A percentile compares a stretch with the other conserved stretches of the same genome.
These are phyloP conservation scores for Phaseolus coccineus DNA, from an alignment of 331 rosid genomes.

Conservation along the genomic window DNA sequence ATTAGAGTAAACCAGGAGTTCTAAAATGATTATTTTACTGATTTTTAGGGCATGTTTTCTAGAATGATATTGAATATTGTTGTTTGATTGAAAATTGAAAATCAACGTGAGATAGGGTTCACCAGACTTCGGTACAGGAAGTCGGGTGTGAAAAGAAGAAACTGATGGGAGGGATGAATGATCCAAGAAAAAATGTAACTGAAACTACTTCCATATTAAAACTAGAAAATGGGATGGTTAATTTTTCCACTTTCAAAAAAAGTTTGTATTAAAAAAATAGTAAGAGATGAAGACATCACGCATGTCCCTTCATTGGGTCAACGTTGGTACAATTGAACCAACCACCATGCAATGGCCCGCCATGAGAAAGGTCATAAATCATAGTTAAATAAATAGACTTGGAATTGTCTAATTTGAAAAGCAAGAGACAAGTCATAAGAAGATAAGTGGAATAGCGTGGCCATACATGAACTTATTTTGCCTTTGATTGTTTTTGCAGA, in stretches of 20 bases:
- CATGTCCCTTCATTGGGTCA: background rate
- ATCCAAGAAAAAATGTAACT: background rate
- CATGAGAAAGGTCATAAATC: background rate
- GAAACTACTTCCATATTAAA: background rate
- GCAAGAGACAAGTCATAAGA: background rate
- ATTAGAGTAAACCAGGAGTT: background rate
- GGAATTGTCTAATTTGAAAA: background rate
- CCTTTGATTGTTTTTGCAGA: background rate
- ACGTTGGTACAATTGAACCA: conserved; percentile 6
- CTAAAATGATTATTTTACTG: too few species aligned
- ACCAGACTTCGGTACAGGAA: background rate
- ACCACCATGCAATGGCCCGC: background rate
- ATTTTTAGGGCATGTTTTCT: too few species aligned
- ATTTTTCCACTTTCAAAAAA: background rate
- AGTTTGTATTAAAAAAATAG: background rate
- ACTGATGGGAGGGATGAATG: background rate
- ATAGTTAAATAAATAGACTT: conserved; percentile 22
- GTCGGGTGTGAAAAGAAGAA: conserved; percentile 6
- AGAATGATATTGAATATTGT: too few species aligned
- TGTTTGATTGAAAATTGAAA: conserved; percentile 3
- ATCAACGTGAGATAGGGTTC: background rate
- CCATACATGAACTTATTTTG: background rate
- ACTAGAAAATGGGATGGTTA: background rate
- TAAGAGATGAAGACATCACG: background rate
- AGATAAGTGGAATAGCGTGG: background rate